Evolutionary conservation across 2,329 filamentous ascomycete genomes (phyloP), one percentile per base, ranked within the genome.

Genomic region (Geoglossum cookeanum): DNA sequence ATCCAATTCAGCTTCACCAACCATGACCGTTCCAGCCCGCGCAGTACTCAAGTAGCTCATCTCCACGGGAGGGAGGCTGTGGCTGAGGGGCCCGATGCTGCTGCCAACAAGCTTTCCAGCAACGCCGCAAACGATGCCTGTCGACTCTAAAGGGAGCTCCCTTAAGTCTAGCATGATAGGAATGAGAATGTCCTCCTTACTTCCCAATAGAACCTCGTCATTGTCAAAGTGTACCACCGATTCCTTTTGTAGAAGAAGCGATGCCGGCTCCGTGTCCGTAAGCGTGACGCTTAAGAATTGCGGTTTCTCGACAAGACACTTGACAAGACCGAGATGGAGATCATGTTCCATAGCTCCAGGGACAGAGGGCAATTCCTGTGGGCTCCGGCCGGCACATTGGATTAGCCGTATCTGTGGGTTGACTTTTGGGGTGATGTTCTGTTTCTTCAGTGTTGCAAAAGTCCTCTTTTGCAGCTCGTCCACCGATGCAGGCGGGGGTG

Each of bases 41-140:
- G 88, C 89, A 0, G 91, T 97, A 60, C 85, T 92, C 60, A 97
- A 73, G 68, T 96, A 97, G 58, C 85, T 91, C 70, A 97, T 82
- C 67, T 96, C 89, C 0, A 87, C 79, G 13, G 54, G 54, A 17
- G 54, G 35, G 15, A 48, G 39, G 4, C 54, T 27, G 29, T 44
- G 29, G 30, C 35, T 39, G 6, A 48, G 22, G 8, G n/a, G 54
- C 8, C 29, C 30, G 22, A 17, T 27, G 29, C 59, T 56, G 32
- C 64, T 44, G 55, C 85, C 80, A 0, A 89, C 85, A 32, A 97
- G 74, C 57, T 82, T 78, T 30, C 89, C 87, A 0, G 91, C 90
- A 1, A 98, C 87, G 32, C 92, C 91, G 63, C 90, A 96, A 3
- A 98, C 88, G 58, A 98, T 96, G 27, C 91, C 91, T 0, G 90